phyloP scores from a whole-genome alignment of 2,329 filamentous ascomycete species.

The Cordyceps farinosa region DNA sequence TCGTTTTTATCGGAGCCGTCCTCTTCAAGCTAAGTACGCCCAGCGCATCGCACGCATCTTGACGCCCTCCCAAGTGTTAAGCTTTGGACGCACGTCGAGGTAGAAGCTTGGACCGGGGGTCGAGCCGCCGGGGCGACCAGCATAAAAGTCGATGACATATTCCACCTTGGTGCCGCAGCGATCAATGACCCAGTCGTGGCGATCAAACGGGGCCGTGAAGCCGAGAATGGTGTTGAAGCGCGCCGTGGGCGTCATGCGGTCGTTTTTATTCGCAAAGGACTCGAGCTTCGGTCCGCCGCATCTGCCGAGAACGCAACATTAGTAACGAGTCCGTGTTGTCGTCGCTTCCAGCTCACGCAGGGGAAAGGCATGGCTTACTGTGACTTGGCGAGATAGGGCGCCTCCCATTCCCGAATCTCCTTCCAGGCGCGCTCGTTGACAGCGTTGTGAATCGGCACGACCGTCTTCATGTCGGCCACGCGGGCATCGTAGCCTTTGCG shows the following conservation, averaged over 20 bases:
- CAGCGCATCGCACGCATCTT: constrained; percentile 59
- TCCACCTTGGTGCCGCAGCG: constrained; percentile 81
- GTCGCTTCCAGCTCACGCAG: background rate
- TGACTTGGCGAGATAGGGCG: constrained; percentile 56
- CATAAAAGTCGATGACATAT: constrained; percentile 98
- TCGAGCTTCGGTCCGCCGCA: constrained; percentile 77
- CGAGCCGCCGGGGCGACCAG: constrained; percentile 52
- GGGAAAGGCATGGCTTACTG: constrained; percentile 41
- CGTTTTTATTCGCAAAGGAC: constrained; percentile 73
- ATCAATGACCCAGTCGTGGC: constrained; percentile 97
- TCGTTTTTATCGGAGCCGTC: background rate
- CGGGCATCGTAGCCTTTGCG: constrained; percentile 76
- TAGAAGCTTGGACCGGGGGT: constrained; percentile 56
- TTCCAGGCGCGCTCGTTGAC: constrained; percentile 96
- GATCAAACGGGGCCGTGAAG: constrained; percentile 89
- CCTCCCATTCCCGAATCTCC: constrained; percentile 88
- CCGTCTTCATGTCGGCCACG: constrained; percentile 77
- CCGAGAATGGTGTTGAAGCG: constrained; percentile 78
- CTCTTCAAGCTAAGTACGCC: constrained; percentile 44
- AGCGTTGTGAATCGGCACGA: constrained; percentile 96
- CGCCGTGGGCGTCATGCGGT: constrained; percentile 73
- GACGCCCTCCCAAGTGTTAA: constrained; percentile 64
- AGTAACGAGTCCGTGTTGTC: background rate
- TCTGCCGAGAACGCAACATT: constrained; percentile 22
- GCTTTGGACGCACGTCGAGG: constrained; percentile 64